Percentiles rank a stretch among this genome's conserved stretches.
phyloP scores from a whole-genome alignment of 768 basidiomycete species.

The Panaeolus cyanescens region DNA sequence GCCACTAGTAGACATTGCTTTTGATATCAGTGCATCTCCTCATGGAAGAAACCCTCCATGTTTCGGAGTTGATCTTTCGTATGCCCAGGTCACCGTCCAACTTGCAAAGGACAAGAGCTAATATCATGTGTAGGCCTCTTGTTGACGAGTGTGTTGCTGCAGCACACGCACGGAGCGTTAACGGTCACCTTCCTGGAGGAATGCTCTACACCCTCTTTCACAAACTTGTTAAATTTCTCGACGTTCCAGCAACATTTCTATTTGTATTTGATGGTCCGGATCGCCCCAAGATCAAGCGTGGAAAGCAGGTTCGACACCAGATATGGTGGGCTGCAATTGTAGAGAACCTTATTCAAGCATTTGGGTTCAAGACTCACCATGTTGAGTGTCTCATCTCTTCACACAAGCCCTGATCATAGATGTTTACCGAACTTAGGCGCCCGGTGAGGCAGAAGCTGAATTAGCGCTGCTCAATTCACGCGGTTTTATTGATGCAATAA shows the following conservation, averaged over 20 bases:
- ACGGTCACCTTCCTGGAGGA: conserved; percentile 37
- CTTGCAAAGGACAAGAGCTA: neutral
- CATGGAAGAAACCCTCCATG: neutral
- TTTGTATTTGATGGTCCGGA: conserved; percentile 52
- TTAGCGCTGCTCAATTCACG: conserved; percentile 20
- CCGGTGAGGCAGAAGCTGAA: conserved; percentile 23
- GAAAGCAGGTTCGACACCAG: conserved; percentile 26
- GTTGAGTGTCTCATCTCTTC: conserved; percentile 11
- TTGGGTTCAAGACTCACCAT: conserved; percentile 38
- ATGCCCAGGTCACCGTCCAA: neutral
- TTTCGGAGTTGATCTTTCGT: neutral
- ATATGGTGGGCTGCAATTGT: conserved; percentile 24
- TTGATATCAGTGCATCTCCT: neutral
- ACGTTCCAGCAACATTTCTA: conserved; percentile 39
- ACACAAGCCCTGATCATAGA: neutral
- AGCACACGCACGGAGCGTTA: conserved; percentile 11
- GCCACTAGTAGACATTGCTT: neutral
- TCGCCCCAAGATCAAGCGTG: conserved; percentile 42
- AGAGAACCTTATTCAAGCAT: conserved; percentile 38
- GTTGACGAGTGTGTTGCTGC: conserved; percentile 11
- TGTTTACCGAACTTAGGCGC: conserved; percentile 11
- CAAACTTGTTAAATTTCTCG: conserved; percentile 36
- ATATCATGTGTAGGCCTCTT: conserved; percentile 8
- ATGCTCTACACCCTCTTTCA: conserved; percentile 39
- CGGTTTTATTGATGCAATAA: conserved; percentile 19